These are phyloP conservation scores for Beauveria varroae DNA, from an alignment of 2,329 filamentous ascomycete species.

Conservation along the genomic window DNA sequence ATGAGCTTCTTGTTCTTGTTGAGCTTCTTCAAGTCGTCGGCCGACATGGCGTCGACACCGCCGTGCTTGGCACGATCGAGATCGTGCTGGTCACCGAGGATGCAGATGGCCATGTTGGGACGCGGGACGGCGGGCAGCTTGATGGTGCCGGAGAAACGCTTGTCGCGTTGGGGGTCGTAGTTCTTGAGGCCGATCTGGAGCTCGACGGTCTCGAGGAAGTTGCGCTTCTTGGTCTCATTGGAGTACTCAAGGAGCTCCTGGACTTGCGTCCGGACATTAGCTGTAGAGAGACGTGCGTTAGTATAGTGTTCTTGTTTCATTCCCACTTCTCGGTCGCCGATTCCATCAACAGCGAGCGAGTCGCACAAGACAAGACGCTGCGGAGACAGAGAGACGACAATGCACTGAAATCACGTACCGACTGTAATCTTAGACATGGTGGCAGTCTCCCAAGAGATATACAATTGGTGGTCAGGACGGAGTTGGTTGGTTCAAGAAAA, in stretches of 20 bases:
- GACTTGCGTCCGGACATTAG: constrained; percentile 94
- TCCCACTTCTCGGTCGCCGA: background rate
- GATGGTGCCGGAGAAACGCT: constrained; percentile 99
- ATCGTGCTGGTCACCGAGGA: constrained; percentile 78
- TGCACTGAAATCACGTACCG: constrained; percentile 35
- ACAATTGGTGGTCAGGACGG: constrained; percentile 62
- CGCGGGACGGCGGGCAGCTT: constrained; percentile 87
- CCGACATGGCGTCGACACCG: constrained; percentile 95
- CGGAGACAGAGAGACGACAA: background rate
- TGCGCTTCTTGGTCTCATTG: constrained; percentile 89
- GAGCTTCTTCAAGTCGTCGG: constrained; percentile 99
- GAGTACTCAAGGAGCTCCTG: constrained; percentile 92
- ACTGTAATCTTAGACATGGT: constrained; percentile 83
- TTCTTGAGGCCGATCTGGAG: constrained; percentile 94
- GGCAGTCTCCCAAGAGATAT: constrained; percentile 78
- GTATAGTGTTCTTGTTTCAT: constrained; percentile 24
- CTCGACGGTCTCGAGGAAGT: constrained; percentile 94
- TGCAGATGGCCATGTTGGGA: constrained; percentile 84
- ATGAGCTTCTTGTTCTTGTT: constrained; percentile 99
- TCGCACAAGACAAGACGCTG: background rate
- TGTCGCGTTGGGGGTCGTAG: constrained; percentile 99
- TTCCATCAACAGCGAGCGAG: background rate
- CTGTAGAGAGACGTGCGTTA: constrained; percentile 31
- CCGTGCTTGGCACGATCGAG: constrained; percentile 99
- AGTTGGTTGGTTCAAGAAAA: constrained; percentile 18